Base-by-base conservation (phyloP, 805 yeast species). In the Candida boleticola region DNA sequence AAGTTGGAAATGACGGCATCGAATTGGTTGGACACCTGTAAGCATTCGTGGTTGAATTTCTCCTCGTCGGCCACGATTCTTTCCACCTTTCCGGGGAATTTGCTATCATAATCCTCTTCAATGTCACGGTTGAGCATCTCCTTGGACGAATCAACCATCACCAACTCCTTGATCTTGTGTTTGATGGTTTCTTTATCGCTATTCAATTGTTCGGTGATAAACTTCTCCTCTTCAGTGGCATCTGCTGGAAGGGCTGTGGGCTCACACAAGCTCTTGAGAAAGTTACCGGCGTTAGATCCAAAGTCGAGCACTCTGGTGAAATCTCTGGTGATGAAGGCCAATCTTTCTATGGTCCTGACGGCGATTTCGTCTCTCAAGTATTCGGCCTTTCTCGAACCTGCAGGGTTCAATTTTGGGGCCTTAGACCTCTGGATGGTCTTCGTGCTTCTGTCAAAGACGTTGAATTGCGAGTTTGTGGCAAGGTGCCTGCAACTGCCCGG, bases 341-440 rank as follows among this genome's bases (percentile, higher is more conserved):
- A 61, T 48, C 96, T 71, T 48, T 87, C 95, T 20, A 86, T 78
- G 7, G 89, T 81, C 40, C 86, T 75, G 19, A 70, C 55, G 0
- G 93, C 89, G 5, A 85, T 79, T 56, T 86, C 93, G 53, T 83
- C 82, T 32, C 89, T 70, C 20, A 88, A 62, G 53, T 86, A 88
- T 49, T 88, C 95, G 9, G 77, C 85, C 47, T 76, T 68, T 16
- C 80, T 63, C 13, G 82, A 73, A 33, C 56, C 53, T 7, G 66
- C 65, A 3, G 74, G 76, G 16, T 64, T 60, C 19, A 74, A 60
- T 4, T 41, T 35, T 0, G 82, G 78, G 0, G 85, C 78, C 36
- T 73, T 50, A 19, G 76, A 68, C 35, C 87, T 63, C 51, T 88
- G 95, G n/a, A 71, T 50, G 4, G 68, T 59, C 55, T 88, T 88